These are phyloP conservation scores for Sporothrix luriei DNA, from an alignment of 2,329 filamentous ascomycete species.

Conservation along the genomic window DNA sequence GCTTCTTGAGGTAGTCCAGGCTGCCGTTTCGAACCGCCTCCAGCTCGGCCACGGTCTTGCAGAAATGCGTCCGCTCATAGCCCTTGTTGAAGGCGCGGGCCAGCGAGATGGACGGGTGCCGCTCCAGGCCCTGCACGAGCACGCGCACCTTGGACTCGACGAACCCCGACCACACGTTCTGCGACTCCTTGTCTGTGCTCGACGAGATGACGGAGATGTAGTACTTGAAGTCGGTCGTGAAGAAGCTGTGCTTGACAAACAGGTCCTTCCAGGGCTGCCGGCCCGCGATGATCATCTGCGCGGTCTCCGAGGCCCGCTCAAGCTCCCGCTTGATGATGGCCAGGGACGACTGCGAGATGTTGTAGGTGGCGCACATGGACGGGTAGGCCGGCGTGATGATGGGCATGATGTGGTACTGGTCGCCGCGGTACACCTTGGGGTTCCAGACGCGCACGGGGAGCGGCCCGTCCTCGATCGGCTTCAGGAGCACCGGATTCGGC, in stretches of 20 bases:
- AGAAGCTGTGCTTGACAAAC: constrained; percentile 89
- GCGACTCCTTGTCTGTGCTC: constrained; percentile 79
- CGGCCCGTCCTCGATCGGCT: constrained; percentile 79
- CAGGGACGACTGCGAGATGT: constrained; percentile 85
- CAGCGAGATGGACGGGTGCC: constrained; percentile 75
- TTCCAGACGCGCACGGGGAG: constrained; percentile 91
- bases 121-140: constrained; percentile 80
- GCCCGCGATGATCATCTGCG: constrained; percentile 76
- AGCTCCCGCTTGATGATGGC: constrained; percentile 82
- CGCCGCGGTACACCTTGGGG: constrained; percentile 80
- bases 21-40: constrained; percentile 59
- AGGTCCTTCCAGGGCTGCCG: constrained; percentile 82
- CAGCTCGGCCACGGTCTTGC: constrained; percentile 55
- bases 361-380: constrained; percentile 97
- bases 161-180: constrained; percentile 85
- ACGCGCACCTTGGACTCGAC: constrained; percentile 92
- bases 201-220: constrained; percentile 87
- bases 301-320: constrained; percentile 72
- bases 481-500: constrained; percentile 90
- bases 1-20: constrained; percentile 53
- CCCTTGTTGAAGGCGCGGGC: constrained; percentile 93
- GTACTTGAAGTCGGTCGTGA: constrained; percentile 90
- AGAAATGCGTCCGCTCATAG: constrained; percentile 79
- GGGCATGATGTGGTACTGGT: constrained; percentile 90
- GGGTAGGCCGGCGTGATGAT: constrained; percentile 98